Conservation (phyloP, 2,329 filamentous ascomycete genomes). For the Ophiostoma populinum region DNA sequence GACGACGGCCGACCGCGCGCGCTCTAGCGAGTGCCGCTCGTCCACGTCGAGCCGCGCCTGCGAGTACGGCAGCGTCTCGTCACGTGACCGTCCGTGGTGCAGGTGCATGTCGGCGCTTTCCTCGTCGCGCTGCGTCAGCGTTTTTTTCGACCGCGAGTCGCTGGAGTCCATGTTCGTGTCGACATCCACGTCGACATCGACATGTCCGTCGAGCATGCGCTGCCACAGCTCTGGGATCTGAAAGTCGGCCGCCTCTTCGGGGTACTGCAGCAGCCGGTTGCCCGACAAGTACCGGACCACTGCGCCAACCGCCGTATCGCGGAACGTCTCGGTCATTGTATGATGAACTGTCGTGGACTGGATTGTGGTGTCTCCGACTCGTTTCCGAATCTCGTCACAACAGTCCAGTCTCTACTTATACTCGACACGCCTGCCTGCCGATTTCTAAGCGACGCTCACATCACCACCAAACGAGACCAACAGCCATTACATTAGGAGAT, state of each 20-base stretch:
- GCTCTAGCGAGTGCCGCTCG: slow-evolving; percentile 13
- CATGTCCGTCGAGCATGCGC: slow-evolving; percentile 62
- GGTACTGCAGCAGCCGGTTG: slow-evolving; percentile 31
- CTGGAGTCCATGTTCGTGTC: slow-evolving; percentile 49
- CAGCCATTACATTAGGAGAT: too few species aligned
- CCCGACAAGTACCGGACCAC: slow-evolving; percentile 15
- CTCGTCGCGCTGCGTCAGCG: too few species aligned
- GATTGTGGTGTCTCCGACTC: not conserved
- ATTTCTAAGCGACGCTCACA: too few species aligned
- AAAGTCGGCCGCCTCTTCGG: slow-evolving; percentile 51
- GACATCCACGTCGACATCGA: slow-evolving; percentile 2
- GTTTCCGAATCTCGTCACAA: not conserved
- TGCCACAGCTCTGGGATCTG: slow-evolving; percentile 45
- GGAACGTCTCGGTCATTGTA: slow-evolving; percentile 7
- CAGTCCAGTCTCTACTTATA: not conserved
- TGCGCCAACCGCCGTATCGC: slow-evolving; percentile 14
- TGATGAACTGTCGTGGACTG: too few species aligned
- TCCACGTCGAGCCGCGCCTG: slow-evolving; percentile 14
- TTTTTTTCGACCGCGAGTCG: slow-evolving; percentile 23
- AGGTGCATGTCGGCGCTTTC: too few species aligned
- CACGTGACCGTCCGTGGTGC: slow-evolving; percentile 12
- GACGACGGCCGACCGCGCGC: slow-evolving; percentile 15
- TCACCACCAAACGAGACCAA: too few species aligned
- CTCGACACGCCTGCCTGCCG: not conserved
- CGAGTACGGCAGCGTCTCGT: slow-evolving; percentile 14